phyloP scores from a whole-genome alignment of 768 basidiomycete species.

The Boletus fagicola region DNA sequence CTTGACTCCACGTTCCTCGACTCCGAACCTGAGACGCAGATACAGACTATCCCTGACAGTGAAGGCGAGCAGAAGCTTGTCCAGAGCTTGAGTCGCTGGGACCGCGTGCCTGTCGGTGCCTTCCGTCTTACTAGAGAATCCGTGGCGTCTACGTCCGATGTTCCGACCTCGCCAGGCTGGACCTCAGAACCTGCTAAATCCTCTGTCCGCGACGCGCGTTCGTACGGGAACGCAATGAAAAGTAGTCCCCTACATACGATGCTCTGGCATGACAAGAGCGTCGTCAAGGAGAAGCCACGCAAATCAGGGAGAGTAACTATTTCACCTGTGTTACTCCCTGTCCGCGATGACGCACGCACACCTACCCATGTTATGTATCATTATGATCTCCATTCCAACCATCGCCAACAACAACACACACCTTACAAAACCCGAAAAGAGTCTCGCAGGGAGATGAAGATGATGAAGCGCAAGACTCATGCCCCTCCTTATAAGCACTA shows the following conservation, averaged over 20 bases:
- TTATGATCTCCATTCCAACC: conserved; percentile 37
- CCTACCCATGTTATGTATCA: conserved; percentile 42
- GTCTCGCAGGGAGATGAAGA: conserved; percentile 63
- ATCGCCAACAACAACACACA: conserved; percentile 35
- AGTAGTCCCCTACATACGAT: conserved; percentile 55
- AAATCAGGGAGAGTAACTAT: conserved; percentile 37
- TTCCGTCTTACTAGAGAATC: conserved; percentile 60
- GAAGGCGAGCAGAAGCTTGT: conserved; percentile 42
- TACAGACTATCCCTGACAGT: conserved; percentile 31
- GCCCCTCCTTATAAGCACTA: conserved; percentile 37
- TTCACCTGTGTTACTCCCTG: conserved; percentile 53
- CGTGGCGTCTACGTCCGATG: conserved; percentile 25
- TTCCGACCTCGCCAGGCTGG: conserved; percentile 31
- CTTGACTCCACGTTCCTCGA: conserved; percentile 72
- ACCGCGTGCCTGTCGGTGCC: conserved; percentile 66
- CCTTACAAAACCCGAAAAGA: conserved; percentile 61
- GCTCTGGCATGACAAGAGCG: conserved; percentile 45
- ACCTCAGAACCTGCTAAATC: conserved; percentile 26
- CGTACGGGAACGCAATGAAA: conserved; percentile 46
- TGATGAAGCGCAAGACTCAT: conserved; percentile 58
- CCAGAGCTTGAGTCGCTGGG: conserved; percentile 65
- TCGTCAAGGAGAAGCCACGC: conserved; percentile 20
- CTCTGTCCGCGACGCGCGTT: conserved; percentile 17
- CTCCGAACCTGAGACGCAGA: conserved; percentile 44
- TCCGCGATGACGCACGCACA: conserved; percentile 55